Percentiles rank a stretch among this genome's conserved stretches.
Conservation (phyloP, 2,329 filamentous ascomycete species). For the Lachnellula occidentalis region DNA sequence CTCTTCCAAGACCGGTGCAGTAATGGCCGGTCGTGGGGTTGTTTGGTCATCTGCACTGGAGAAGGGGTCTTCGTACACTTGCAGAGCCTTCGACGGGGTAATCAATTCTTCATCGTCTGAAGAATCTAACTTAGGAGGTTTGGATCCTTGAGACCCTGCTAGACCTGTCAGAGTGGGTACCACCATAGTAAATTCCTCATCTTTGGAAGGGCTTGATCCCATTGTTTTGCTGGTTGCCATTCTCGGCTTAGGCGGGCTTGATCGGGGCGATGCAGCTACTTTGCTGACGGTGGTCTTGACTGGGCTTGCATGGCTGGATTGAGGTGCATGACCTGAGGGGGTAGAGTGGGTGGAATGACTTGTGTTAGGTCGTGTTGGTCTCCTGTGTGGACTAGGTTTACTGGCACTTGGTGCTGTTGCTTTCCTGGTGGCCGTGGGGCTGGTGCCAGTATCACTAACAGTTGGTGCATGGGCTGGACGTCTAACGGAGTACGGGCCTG, state of each 20-base stretch:
- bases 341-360: conserved; percentile 32
- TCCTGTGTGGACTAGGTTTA: conserved; percentile 35
- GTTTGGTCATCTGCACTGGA: conserved; percentile 40
- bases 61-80: conserved; percentile 61
- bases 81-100: conserved; percentile 27
- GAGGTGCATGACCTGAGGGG: conserved; percentile 32
- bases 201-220: conserved; percentile 38
- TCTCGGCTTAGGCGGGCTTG: conserved; percentile 20
- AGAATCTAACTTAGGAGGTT: conserved; percentile 35
- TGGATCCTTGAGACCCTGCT: conserved; percentile 24
- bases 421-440: conserved; percentile 38
- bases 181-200: conserved; percentile 50
- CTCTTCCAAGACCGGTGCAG: conserved; percentile 51
- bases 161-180: conserved; percentile 42
- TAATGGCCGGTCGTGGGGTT: conserved; percentile 41
- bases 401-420: conserved; percentile 45
- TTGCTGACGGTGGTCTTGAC: conserved; percentile 31
- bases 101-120: conserved; percentile 33
- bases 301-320: conserved; percentile 37
- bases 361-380: conserved; percentile 29
- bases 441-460: conserved; percentile 27
- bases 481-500: conserved; percentile 59
- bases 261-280: conserved; percentile 19
- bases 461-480: conserved; percentile 29
- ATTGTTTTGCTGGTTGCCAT: conserved; percentile 12